phyloP scores from a whole-genome alignment of 306 rosid species.

The Glycyrrhiza uralensis region DNA sequence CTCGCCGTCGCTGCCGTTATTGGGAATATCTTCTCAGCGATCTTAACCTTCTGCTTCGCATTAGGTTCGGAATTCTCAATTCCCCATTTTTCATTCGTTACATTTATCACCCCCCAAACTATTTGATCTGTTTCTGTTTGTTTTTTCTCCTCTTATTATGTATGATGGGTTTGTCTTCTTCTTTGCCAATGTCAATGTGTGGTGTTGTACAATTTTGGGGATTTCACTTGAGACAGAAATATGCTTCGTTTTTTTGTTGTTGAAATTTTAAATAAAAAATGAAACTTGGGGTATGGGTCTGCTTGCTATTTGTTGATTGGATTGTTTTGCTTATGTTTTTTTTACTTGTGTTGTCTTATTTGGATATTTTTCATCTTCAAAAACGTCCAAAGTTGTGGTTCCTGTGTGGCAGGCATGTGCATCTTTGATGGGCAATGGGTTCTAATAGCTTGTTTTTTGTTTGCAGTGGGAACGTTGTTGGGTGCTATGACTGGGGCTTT shows the following conservation, averaged over 20 bases:
- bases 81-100: background rate
- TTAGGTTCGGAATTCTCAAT: conserved; percentile 58
- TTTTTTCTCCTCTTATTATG: no score
- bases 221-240: conserved; percentile 18
- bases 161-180: background rate
- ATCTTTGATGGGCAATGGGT: background rate
- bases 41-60: conserved; percentile 95
- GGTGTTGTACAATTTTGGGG: background rate
- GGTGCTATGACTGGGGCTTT: conserved; percentile 99
- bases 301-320: conserved; percentile 29
- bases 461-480: conserved; percentile 84
- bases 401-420: background rate
- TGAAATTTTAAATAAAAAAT: background rate
- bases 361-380: background rate
- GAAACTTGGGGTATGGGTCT: conserved; percentile 21
- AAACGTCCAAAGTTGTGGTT: background rate
- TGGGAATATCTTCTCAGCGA: conserved; percentile 91
- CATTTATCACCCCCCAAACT: background rate
- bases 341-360: conserved; percentile 3
- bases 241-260: background rate
- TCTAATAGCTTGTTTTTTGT: conserved; percentile 32
- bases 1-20: conserved; percentile 74
- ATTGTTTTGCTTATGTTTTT: conserved; percentile 10
- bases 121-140: conserved; percentile 18
- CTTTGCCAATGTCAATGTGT: conserved; percentile 19